Evolutionary conservation across 257 asterid genomes (phyloP).

Genomic region (Solanum paucissectum): DNA sequence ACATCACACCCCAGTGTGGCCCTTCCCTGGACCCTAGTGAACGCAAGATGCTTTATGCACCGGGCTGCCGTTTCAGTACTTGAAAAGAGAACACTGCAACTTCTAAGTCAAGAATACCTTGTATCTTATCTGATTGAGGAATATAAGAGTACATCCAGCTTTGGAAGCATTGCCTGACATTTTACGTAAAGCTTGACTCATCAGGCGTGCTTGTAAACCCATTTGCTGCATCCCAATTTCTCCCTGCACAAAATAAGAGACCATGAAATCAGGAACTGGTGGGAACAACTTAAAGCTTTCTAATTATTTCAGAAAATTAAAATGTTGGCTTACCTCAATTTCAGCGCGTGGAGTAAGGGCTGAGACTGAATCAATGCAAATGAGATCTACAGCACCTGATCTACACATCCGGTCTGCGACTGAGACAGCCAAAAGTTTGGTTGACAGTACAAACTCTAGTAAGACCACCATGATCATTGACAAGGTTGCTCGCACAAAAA

Average conservation of each 20-base stretch:
- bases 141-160: constrained; percentile 95
- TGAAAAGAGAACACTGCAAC: neutral
- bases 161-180: constrained; percentile 99
- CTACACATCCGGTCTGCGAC: constrained; percentile 99
- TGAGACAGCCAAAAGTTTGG: constrained; percentile 18
- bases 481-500: neutral
- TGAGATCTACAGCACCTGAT: constrained; percentile 97
- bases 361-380: constrained; percentile 97
- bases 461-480: neutral
- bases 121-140: constrained; percentile 90
- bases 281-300: neutral
- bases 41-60: neutral
- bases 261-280: neutral
- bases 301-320: constrained; percentile 3
- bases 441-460: neutral
- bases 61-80: neutral
- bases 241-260: constrained; percentile 41
- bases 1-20: neutral
- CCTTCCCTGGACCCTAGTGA: neutral
- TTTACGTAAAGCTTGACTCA: constrained; percentile 98
- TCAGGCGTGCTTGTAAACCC: constrained; percentile 97
- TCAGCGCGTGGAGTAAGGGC: constrained; percentile 99
- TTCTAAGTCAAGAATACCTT: constrained; percentile 40
- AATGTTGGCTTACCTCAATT: constrained; percentile 60
- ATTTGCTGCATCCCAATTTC: constrained; percentile 99